Evolutionary conservation across 306 rosid genomes (phyloP), one percentile per base, ranked within the genome.

Genomic region (Castanea crenata): DNA sequence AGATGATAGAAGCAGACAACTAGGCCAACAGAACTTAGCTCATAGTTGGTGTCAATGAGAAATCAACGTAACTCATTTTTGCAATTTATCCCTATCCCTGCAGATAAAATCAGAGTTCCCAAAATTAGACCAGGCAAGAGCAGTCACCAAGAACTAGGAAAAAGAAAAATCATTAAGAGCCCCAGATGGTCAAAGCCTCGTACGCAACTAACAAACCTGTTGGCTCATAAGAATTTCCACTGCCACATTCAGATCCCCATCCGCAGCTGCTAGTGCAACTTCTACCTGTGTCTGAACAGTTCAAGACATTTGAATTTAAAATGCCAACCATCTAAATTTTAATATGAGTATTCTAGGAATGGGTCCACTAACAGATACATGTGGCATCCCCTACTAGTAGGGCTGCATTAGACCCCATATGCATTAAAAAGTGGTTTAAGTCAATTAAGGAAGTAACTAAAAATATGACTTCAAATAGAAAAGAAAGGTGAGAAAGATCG

Each of bases 251-350:
- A 95, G 84, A 86, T 95, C 96, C 38, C 98, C 97, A 69, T 95
- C 99, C 25, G 99, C 99, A n/a, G 99, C 99, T 56, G 94, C 97
- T 49, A 95, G 85, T 4, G 99, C 97, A 76, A 95, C 99, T 84
- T 95, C 99, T 73, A 95, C 99, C 82, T 95, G 99, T 14, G 98
- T 95, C 99, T 95, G 96, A 73, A 80, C 35, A 84, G 38, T 38
- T 71, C 41, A 83, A 73, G 58, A 83, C 31, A 75, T 74, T 76
- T 41, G 82, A 78, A 76, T 73, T 62, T 18, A 75, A 14, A 23
- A 23, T 19, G 72, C 72, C 71, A 18, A 19, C 25, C 52, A 73
- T 76, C 74, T 31, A 76, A 78, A 73, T 69, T 62, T 76, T 69
- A 79, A 32, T 78, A 78, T 41, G 67, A 34, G 72, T 32, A 74